These are phyloP conservation scores for Eucalyptus virginea DNA, from an alignment of 345 rosid species.

Conservation along the genomic window DNA sequence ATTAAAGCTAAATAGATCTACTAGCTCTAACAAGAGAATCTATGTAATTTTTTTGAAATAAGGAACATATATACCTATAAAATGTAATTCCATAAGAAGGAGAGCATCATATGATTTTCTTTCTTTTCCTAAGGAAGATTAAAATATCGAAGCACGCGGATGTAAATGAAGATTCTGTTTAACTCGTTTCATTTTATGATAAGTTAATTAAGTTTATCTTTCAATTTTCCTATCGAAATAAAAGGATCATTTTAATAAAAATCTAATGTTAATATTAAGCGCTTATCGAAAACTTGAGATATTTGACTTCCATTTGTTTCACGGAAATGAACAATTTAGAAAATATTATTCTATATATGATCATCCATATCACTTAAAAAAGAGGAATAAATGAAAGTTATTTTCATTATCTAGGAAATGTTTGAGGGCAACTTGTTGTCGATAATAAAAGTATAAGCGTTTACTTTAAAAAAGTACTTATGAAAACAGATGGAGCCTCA, in stretches of 20 bases:
- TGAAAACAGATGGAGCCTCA: not conserved
- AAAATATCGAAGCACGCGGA: accelerated
- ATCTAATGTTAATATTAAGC: not conserved
- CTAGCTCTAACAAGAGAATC: not conserved
- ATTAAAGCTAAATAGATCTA: not conserved
- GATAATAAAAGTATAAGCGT: too few species aligned
- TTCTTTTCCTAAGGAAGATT: not conserved
- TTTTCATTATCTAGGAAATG: not conserved
- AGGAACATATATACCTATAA: not conserved
- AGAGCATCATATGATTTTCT: not conserved
- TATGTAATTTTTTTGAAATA: not conserved
- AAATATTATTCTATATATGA: not conserved
- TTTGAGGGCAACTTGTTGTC: too few species aligned
- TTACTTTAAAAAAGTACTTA: too few species aligned
- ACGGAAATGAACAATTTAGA: accelerated
- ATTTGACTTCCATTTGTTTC: accelerated
- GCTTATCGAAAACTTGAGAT: not conserved
- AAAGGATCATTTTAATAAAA: not conserved
- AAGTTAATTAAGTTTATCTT: not conserved
- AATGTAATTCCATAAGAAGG: not conserved
- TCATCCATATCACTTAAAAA: accelerated
- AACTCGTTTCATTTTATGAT: not conserved
- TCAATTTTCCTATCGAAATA: not conserved
- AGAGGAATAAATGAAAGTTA: accelerated
- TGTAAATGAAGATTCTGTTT: not conserved